phyloP scores from a whole-genome alignment of 306 rosid genomes.

The Pyrus pyrifolia region DNA sequence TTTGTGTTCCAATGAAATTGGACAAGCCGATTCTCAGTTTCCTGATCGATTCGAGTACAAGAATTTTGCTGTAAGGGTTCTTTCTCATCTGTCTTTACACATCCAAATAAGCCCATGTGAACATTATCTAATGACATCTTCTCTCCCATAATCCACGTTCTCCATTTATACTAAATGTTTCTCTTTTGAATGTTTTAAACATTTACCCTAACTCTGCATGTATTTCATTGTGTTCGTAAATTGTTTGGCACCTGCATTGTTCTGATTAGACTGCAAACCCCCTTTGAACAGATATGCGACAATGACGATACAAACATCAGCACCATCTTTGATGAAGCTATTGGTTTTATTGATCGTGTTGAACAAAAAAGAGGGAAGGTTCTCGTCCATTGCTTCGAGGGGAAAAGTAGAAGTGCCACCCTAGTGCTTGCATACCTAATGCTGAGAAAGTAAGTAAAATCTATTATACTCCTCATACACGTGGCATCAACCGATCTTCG shows the following conservation, averaged over 20 bases:
- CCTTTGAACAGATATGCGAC: constrained; percentile 57
- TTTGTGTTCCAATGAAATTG: constrained; percentile 88
- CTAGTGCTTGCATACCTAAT: constrained; percentile 87
- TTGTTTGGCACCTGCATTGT: not conserved
- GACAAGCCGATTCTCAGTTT: constrained; percentile 92
- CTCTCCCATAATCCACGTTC: not conserved
- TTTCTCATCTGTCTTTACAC: not conserved
- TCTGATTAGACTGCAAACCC: constrained; percentile 5
- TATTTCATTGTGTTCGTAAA: not conserved
- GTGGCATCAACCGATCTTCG: not conserved
- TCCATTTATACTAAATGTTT: not conserved
- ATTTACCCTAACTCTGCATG: not conserved
- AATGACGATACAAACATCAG: constrained; percentile 64
- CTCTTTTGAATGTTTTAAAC: not conserved
- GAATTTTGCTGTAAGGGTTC: constrained; percentile 67
- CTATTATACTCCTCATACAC: not conserved
- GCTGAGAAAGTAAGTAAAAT: constrained; percentile 77
- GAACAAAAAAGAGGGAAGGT: constrained; percentile 68
- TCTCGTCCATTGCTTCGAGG: constrained; percentile 95
- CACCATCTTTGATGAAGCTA: constrained; percentile 77
- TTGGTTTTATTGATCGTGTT: constrained; percentile 55
- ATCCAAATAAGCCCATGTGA: not conserved
- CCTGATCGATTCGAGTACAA: constrained; percentile 68
- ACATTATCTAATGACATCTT: not conserved
- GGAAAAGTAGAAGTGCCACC: constrained; percentile 90